Conservation (phyloP, 2,329 filamentous ascomycete genomes). For the Microsporum ferrugineum region DNA sequence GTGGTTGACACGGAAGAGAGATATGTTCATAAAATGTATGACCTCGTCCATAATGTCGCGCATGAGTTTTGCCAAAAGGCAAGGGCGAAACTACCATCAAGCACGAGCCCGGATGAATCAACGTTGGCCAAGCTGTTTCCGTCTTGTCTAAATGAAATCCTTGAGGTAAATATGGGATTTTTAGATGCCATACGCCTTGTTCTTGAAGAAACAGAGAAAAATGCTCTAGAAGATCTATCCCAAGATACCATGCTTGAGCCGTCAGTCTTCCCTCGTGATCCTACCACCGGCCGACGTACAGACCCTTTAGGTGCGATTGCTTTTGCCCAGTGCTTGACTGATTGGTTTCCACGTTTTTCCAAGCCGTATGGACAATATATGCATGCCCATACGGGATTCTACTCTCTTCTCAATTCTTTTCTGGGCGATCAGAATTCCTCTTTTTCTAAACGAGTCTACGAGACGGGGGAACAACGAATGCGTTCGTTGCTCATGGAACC, state of each 20-base stretch:
- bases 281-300: conserved; percentile 37
- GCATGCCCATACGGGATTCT: conserved; percentile 75
- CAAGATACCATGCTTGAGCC: conserved; percentile 39
- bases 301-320: conserved; percentile 68
- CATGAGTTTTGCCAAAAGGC: conserved; percentile 66
- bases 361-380: conserved; percentile 91
- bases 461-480: conserved; percentile 79
- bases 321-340: conserved; percentile 69
- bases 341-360: conserved; percentile 89
- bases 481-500: conserved; percentile 92
- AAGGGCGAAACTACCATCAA: conserved; percentile 46
- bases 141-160: conserved; percentile 63
- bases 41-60: conserved; percentile 70
- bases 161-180: conserved; percentile 71
- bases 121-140: conserved; percentile 72
- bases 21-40: conserved; percentile 79
- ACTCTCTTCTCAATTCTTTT: conserved; percentile 66
- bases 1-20: conserved; percentile 86
- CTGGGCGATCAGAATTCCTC: conserved; percentile 66
- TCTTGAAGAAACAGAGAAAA: conserved; percentile 73
- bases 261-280: conserved; percentile 36
- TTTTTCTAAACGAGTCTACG: conserved; percentile 66
- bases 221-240: conserved; percentile 66
- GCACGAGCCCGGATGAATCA: conserved; percentile 58
- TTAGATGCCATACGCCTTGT: conserved; percentile 62